These are phyloP conservation scores for Rubia occidens DNA, from an alignment of 305 asterid species.

Conservation along the genomic window DNA sequence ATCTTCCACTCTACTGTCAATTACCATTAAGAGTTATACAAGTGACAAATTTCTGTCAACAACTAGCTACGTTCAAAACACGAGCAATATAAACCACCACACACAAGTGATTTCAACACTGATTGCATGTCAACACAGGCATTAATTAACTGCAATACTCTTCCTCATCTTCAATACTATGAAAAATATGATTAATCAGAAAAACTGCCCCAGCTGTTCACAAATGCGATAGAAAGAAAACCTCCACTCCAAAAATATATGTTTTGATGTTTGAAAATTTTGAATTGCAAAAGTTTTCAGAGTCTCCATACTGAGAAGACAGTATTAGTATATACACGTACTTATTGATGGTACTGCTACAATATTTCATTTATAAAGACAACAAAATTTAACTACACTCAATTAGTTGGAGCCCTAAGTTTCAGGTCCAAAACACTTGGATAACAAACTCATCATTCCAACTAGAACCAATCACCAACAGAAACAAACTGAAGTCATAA, in stretches of 20 bases:
- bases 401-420: background rate
- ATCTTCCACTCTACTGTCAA: slow-evolving; percentile 8
- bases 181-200: background rate
- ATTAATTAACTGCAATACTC: background rate
- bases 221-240: background rate
- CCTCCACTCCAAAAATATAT: background rate
- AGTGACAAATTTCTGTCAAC: slow-evolving; percentile 11
- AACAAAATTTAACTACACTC: background rate
- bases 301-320: slow-evolving; percentile 1
- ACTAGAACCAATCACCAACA: background rate
- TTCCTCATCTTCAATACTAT: background rate
- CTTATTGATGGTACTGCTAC: background rate
- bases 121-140: background rate
- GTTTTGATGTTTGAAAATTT: background rate
- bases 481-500: background rate
- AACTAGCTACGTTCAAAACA: background rate
- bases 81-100: background rate
- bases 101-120: background rate
- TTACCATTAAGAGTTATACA: background rate
- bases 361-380: background rate
- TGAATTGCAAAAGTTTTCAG: background rate
- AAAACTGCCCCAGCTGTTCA: background rate
- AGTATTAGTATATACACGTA: background rate
- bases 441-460: background rate
- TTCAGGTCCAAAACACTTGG: background rate